Percentiles rank a stretch among this genome's conserved stretches.
Evolutionary conservation across 2,329 filamentous ascomycete genomes (phyloP).

Genomic region (Microcera coccophila): DNA sequence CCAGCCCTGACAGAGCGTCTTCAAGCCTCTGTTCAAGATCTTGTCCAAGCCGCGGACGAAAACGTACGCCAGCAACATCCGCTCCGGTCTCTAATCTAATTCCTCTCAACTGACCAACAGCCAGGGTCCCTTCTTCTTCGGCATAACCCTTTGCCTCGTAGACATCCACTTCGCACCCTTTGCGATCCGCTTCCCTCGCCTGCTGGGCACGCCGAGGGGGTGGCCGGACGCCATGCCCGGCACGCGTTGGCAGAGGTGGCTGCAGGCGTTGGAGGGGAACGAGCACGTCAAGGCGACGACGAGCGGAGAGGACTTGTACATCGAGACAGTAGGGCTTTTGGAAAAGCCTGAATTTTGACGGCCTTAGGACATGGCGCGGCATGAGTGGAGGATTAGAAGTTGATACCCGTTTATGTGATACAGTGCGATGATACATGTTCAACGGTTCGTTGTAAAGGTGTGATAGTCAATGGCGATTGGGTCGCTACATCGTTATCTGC

Average conservation of each 20-base stretch:
- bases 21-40: constrained; percentile 56
- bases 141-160: constrained; percentile 54
- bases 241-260: constrained; percentile 65
- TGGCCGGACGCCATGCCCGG: constrained; percentile 63
- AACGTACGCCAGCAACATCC: constrained; percentile 22
- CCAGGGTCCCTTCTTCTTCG: constrained; percentile 66
- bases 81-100: neutral
- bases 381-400: too few relatives aligned
- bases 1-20: constrained; percentile 57
- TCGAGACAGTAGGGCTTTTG: constrained; percentile 58
- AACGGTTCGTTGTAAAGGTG: too few relatives aligned
- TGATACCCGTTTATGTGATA: too few relatives aligned
- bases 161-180: constrained; percentile 75
- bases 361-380: too few relatives aligned
- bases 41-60: constrained; percentile 47
- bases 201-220: constrained; percentile 60
- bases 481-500: too few relatives aligned
- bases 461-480: too few relatives aligned
- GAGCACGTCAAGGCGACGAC: constrained; percentile 63
- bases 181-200: constrained; percentile 63
- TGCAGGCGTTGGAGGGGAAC: constrained; percentile 64
- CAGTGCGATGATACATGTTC: too few relatives aligned
- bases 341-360: too few relatives aligned
- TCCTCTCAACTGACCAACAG: neutral
- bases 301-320: constrained; percentile 53